phyloP scores from a whole-genome alignment of 495 filamentous ascomycete species.

The Aspergillus funiculosus region DNA sequence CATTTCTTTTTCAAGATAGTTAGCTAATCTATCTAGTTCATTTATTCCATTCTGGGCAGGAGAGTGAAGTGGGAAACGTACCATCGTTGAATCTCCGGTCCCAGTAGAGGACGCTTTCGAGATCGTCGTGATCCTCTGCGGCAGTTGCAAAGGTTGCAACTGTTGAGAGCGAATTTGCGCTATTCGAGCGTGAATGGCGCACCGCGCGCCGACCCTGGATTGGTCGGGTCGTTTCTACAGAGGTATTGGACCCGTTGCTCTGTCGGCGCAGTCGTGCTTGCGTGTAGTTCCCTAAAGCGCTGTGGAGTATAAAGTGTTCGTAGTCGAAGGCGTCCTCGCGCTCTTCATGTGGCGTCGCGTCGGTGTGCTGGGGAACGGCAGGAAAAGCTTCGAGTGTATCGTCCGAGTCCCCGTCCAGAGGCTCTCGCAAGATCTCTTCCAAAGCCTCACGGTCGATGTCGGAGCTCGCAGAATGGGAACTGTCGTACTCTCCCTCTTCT shows the following conservation, averaged over 20 bases:
- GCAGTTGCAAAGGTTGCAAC: conserved; percentile 81
- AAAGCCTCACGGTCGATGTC: conserved; percentile 48
- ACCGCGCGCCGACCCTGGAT: conserved; percentile 18
- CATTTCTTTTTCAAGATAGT: conserved; percentile 22
- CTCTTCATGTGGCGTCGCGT: conserved; percentile 70
- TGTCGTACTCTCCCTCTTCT: conserved; percentile 37
- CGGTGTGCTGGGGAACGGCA: conserved; percentile 18
- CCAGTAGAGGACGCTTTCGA: conserved; percentile 40
- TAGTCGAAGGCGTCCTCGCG: conserved; percentile 97
- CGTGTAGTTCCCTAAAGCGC: conserved; percentile 68
- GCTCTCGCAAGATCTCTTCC: conserved; percentile 40
- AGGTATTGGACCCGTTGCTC: conserved; percentile 61
- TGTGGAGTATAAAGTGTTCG: conserved; percentile 90
- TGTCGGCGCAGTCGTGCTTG: conserved; percentile 44
- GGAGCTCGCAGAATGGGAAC: conserved; percentile 33
- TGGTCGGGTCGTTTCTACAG: conserved; percentile 65
- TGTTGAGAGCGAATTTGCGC: conserved; percentile 65
- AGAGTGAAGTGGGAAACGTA: conserved; percentile 12
- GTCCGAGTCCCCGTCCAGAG: conserved; percentile 35
- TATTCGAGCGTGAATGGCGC: conserved; percentile 46
- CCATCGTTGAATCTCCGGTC: conserved; percentile 39
- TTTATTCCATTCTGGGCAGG: not conserved
- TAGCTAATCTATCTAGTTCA: conserved; percentile 3
- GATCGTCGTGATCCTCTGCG: conserved; percentile 49
- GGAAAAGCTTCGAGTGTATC: conserved; percentile 25